phyloP scores from a whole-genome alignment of 441 rosid species.

The Eutrema salsugineum region DNA sequence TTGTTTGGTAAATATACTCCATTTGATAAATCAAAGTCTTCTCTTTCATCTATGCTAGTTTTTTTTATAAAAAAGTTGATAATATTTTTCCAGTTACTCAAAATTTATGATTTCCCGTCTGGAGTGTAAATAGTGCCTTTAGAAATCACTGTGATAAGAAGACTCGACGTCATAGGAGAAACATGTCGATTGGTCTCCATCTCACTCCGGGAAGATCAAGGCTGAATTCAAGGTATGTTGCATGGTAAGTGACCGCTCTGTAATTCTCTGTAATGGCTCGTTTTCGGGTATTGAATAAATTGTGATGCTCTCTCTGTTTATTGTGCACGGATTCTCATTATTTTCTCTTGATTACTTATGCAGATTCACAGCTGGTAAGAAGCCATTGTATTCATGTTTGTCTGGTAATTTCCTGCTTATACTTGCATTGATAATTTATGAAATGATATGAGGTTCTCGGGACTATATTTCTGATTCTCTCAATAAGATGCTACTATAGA shows the following conservation, averaged over 20 bases:
- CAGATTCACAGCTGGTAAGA: not conserved
- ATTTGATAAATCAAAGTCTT: not conserved
- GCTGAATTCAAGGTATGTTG: not conserved
- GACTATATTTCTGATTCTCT: not conserved
- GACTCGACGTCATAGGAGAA: not conserved
- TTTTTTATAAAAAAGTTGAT: not conserved
- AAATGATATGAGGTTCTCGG: not conserved
- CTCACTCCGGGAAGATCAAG: not conserved
- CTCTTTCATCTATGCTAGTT: not conserved
- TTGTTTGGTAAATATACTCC: conserved; percentile 12
- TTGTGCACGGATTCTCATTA: not conserved
- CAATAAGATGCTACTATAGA: not conserved
- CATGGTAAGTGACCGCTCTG: not conserved
- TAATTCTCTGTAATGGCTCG: not conserved
- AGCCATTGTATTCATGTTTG: not conserved
- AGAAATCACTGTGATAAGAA: not conserved
- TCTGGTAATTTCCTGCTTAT: not conserved
- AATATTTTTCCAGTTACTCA: not conserved
- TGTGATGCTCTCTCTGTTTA: not conserved
- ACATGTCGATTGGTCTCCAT: not conserved
- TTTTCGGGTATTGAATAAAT: not conserved
- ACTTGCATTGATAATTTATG: not conserved
- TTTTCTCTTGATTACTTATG: not conserved
- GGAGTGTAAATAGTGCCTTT: not conserved
- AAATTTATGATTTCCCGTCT: not conserved